Conservation (phyloP, 1,139 yeast species). For the Yamadazyma songkhlaensis region DNA sequence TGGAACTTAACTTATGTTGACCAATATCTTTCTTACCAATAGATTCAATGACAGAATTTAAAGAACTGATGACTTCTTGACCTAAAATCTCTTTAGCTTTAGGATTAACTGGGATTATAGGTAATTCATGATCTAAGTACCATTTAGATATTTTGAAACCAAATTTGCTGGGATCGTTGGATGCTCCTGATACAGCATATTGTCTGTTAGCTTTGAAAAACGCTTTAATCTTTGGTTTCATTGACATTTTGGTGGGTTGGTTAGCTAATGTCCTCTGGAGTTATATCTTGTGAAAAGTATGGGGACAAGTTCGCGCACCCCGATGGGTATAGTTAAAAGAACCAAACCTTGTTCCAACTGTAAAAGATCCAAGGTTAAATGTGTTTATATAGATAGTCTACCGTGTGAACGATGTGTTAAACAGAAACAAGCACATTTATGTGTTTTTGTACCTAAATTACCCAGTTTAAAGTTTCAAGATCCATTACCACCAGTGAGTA, state of each 20-base stretch:
- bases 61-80: conserved; percentile 33
- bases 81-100: conserved; percentile 46
- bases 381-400: conserved; percentile 43
- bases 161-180: conserved; percentile 60
- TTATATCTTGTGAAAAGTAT: conserved; percentile 3
- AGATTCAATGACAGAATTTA: conserved; percentile 32
- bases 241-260: conserved; percentile 25
- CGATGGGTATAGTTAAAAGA: conserved; percentile 42
- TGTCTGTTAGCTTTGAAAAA: conserved; percentile 53
- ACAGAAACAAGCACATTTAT: conserved; percentile 42
- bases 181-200: conserved; percentile 76
- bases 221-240: conserved; percentile 35
- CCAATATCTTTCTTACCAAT: conserved; percentile 23
- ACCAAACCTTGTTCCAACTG: conserved; percentile 66
- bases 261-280: not conserved
- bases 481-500: too few relatives aligned
- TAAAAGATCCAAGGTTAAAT: conserved; percentile 62
- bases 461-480: conserved; percentile 36
- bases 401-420: conserved; percentile 61
- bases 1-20: conserved; percentile 23
- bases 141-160: conserved; percentile 71
- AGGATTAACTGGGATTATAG: conserved; percentile 70
- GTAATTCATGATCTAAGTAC: conserved; percentile 58
- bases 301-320: conserved; percentile 3
- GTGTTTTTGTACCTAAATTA: conserved; percentile 56